Base-by-base conservation (phyloP, 345 rosid genomes). In the Corchorus olitorius region DNA sequence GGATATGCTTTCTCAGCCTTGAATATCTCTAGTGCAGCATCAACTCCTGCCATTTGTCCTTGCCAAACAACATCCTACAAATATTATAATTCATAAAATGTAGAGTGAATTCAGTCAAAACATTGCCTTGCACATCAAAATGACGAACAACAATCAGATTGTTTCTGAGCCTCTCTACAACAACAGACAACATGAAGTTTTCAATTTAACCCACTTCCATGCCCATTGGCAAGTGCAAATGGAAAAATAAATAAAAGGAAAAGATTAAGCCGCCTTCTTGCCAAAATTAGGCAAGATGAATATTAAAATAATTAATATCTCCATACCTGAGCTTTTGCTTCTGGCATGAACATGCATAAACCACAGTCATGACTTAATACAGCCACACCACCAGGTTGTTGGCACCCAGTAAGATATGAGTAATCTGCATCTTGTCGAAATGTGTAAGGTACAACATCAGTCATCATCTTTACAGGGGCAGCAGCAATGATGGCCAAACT, bases 321-420 rank as follows among this genome's bases (percentile, higher is more conserved):
- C 22, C 91, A 81, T 88, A 96, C 99, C 16, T 91, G 87, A 72
- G 79, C 86, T 55, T 91, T 88, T 78, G 91, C 77, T 85, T 93
- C 97, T 0, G 97, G 99, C 97, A 96, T 93, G 88, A 96, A 96
- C 99, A 96, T 96, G 91, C 93, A 96, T 86, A 96, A 85, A 77
- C 99, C 98, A 16, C 27, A 80, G n/a, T 89, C 93, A 37, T 49
- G 83, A 78, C 94, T 85, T 73, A 96, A 84, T 74, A 93, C 89
- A 4, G 99, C 97, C 67, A 93, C 79, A 71, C 99, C 98, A 81
- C 97, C 98, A 19, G 99, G 94, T 80, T 96, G 99, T 17, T 92
- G 93, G 84, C 97, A 96, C 56, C 98, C 99, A 19, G 99, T 93
- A 74, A 93, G 76, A 79, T 93, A 96, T 54, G 83, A 81, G 83